Base-by-base conservation (phyloP, 2,329 filamentous ascomycete species). In the Talaromyces sp. region DNA sequence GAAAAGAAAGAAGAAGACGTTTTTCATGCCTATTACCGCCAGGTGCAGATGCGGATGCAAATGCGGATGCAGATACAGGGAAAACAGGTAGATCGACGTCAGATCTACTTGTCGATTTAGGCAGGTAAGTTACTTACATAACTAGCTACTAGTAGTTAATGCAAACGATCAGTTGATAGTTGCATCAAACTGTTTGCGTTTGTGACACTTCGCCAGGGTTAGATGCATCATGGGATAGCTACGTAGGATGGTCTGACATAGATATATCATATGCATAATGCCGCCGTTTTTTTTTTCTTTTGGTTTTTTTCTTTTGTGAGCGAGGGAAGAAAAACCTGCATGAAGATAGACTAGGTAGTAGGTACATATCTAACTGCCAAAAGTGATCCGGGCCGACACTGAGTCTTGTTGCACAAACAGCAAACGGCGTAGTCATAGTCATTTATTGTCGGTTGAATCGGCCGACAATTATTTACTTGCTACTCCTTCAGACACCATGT, bases 191-290 rank as follows among this genome's bases (percentile, higher is more conserved):
- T 35, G 36, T 40, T 40, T 31, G 17, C 8, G 10, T n/a, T 54
- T 25, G 52, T 36, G 51, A 39, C 11, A 36, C 22, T 35, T n/a
- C 10, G 40, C 13, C 40, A 55, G 52, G 37, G 52, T 54, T 54
- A 40, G 25, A 54, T 35, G 8, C 11, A n/a, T 11, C 10, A 39
- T 39, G 13, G 7, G 6, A 9, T 17, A n/a, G n/a, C n/a, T n/a
- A n/a, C n/a, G n/a, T n/a, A n/a, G n/a, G n/a, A n/a, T n/a, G n/a
- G n/a, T n/a, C n/a, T n/a, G 9, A 46, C 10, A 35, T 35, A 33
- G 28, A 48, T 33, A 21, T 33, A 17, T 48, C 28, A 17, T n/a
- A 48, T 48, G 17, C 19, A 35, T 9, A 46, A 28, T 21, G n/a
- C n/a, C 45, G 28, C 28, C 17, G 45, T 48, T 35, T 33, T 13